Evolutionary conservation across 1,284 basidiomycete genomes (phyloP).

Genomic region (Puccinia triticina): DNA sequence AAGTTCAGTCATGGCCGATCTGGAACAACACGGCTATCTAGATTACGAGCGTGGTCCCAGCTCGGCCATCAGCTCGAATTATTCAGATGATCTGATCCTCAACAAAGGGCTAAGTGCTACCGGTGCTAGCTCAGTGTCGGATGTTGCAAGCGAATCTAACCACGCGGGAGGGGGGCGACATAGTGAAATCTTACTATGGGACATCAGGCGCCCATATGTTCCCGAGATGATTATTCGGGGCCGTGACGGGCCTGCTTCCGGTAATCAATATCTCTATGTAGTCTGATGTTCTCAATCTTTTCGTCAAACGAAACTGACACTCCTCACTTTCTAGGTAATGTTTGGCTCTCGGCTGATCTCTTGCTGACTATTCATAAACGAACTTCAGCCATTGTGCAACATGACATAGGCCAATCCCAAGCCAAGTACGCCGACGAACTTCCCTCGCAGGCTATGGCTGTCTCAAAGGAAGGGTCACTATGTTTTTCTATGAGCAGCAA

Average conservation of each 20-base stretch:
- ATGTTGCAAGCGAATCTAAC: slow-evolving; percentile 19
- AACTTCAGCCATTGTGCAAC: slow-evolving; percentile 38
- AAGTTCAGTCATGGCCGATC: slow-evolving; percentile 45
- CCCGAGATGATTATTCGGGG: slow-evolving; percentile 43
- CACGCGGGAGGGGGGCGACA: slow-evolving; percentile 27
- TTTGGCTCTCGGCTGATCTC: slow-evolving; percentile 36
- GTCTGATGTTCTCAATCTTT: background rate
- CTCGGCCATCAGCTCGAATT: slow-evolving; percentile 24
- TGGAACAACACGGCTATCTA: slow-evolving; percentile 22
- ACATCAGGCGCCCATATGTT: slow-evolving; percentile 37
- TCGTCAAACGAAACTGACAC: background rate
- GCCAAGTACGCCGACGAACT: slow-evolving; percentile 39
- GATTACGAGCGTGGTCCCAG: slow-evolving; percentile 37
- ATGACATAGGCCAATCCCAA: slow-evolving; percentile 35
- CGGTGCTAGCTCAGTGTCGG: background rate
- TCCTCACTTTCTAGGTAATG: slow-evolving; percentile 12
- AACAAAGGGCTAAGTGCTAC: background rate
- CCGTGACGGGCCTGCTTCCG: slow-evolving; percentile 44
- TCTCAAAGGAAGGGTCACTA: slow-evolving; percentile 27
- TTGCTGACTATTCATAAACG: slow-evolving; percentile 40
- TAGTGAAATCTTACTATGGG: slow-evolving; percentile 44
- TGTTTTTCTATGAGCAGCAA: slow-evolving; percentile 32
- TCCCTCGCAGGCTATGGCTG: slow-evolving; percentile 33
- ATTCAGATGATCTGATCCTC: slow-evolving; percentile 17
- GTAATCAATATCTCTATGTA: background rate